Conservation (phyloP, 2,329 filamentous ascomycete genomes). For the Colletotrichum cordylinicola region DNA sequence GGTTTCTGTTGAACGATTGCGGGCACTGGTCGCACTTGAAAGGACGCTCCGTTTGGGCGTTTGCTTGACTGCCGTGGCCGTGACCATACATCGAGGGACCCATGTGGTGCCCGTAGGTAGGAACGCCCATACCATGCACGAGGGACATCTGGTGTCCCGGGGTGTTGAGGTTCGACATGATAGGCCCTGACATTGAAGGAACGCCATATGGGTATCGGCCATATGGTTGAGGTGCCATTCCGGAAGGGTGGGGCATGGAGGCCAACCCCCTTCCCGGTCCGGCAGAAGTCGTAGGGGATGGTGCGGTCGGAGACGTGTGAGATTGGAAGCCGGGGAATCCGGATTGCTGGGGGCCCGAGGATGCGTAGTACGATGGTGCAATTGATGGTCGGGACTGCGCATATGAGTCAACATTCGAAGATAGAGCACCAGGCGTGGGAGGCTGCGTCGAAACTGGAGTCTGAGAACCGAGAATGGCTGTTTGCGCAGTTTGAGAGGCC, state of each 20-base stretch:
- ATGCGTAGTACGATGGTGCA: slow-evolving; percentile 65
- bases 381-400: slow-evolving; percentile 54
- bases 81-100: slow-evolving; percentile 64
- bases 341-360: slow-evolving; percentile 52
- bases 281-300: slow-evolving; percentile 42
- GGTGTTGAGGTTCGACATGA: slow-evolving; percentile 81
- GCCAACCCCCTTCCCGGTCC: slow-evolving; percentile 45
- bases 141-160: slow-evolving; percentile 76
- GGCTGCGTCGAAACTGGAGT: slow-evolving; percentile 46
- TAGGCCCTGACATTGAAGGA: slow-evolving; percentile 61
- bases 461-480: slow-evolving; percentile 54
- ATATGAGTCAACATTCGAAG: slow-evolving; percentile 66
- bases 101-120: slow-evolving; percentile 52
- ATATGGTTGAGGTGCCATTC: slow-evolving; percentile 56
- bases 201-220: slow-evolving; percentile 24
- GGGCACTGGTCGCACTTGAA: slow-evolving; percentile 95
- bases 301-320: slow-evolving; percentile 56
- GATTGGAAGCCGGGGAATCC: slow-evolving; percentile 43
- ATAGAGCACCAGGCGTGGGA: slow-evolving; percentile 53
- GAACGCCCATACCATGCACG: slow-evolving; percentile 63
- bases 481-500: slow-evolving; percentile 28
- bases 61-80: slow-evolving; percentile 55
- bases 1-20: slow-evolving; percentile 94
- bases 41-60: slow-evolving; percentile 73
- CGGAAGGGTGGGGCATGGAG: slow-evolving; percentile 26